Conservation (phyloP, 345 rosid species). For the Eucalyptus cladocalyx region DNA sequence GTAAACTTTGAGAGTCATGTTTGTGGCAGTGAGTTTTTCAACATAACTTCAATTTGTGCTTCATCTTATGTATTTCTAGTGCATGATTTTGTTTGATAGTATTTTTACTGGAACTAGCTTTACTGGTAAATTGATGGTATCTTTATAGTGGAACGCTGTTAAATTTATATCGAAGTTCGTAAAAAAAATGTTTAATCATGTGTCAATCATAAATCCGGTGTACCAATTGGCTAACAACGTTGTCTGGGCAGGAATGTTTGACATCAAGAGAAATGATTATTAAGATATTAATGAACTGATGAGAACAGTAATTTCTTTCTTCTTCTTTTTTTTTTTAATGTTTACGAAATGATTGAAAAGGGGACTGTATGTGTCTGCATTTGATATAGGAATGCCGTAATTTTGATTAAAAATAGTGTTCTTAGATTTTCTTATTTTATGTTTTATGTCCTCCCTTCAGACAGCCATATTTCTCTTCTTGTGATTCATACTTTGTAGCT, state of each 20-base stretch:
- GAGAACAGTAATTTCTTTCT: background rate
- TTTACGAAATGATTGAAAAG: background rate
- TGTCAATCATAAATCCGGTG: background rate
- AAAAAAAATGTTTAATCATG: background rate
- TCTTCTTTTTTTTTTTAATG: no score
- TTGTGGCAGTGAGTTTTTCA: background rate
- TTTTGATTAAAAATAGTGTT: background rate
- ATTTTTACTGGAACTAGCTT: background rate
- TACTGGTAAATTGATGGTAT: accelerated
- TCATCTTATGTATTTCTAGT: background rate
- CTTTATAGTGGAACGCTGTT: accelerated
- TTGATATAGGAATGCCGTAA: background rate
- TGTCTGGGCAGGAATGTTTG: background rate
- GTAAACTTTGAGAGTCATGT: background rate
- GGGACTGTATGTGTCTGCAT: background rate
- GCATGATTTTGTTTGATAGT: background rate
- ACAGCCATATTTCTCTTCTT: background rate
- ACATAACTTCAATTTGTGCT: background rate
- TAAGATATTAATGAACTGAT: background rate
- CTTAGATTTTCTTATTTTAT: background rate
- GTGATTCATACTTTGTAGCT: background rate
- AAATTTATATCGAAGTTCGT: accelerated
- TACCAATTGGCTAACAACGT: background rate
- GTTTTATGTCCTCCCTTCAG: background rate
- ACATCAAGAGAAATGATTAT: background rate